Base-by-base conservation (phyloP, 2,329 filamentous ascomycete species). In the Aspergillus bombycis region DNA sequence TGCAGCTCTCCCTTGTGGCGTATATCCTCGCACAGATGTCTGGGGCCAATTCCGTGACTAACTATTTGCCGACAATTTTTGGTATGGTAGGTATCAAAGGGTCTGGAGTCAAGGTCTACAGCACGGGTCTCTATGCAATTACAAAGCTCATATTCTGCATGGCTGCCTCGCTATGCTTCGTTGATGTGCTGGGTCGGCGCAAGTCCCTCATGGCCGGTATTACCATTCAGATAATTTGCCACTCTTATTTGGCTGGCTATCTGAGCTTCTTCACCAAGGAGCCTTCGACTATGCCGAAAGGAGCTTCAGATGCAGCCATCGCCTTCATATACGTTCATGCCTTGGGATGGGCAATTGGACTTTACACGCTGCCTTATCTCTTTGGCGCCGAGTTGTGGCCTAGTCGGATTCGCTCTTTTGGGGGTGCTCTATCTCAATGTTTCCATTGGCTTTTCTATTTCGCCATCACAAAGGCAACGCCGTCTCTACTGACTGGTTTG, bases 311-410 rank as follows among this genome's bases (percentile, higher is more conserved):
- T 54, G 79, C 70, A 1, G 81, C 80, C 4, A 73, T 83, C 10
- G 80, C 78, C 8, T 74, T 83, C 6, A 74, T 83, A 16, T 83
- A 80, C 53, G 67, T 82, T 19, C 81, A 83, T 58, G 79, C 72
- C 0, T 81, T 83, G 60, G 81, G 81, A 6, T 83, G 79, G 60
- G 74, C 75, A 7, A 70, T 77, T 23, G 76, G 75, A 70, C 69
- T 64, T 59, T 71, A 28, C 43, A 72, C 76, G 30, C 72, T 83
- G 0, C 81, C 81, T 0, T 83, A 82, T 58, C 71, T 83, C 6
- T 82, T 83, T 58, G 78, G 77, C 9, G 75, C 72, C 6, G 80
- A 83, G 63, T 64, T 83, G 0, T 83, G 79, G 79, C 80, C 81
- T 2, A 82, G 81, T 61, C 74, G 74, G 3, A 75, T 82, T 57